phyloP scores from a whole-genome alignment of 352 stramenopile species.

The Phytopythium montanum region DNA sequence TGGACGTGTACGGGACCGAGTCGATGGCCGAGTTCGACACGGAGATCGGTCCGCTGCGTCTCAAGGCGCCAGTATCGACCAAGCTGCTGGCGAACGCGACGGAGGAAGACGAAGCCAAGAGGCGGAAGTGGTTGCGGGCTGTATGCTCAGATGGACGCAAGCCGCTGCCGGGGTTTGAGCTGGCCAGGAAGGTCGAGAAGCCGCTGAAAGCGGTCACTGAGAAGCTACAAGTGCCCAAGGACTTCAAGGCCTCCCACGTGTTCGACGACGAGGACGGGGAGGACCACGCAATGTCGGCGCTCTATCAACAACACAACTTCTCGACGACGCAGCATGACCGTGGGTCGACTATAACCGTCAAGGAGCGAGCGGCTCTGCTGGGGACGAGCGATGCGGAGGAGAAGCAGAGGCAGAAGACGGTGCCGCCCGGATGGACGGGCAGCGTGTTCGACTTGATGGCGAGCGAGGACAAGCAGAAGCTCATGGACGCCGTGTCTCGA shows the following conservation, averaged over 20 bases:
- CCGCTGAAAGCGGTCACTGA: constrained; percentile 34
- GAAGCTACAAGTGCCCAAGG: constrained; percentile 44
- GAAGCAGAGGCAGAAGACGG: background rate
- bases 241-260: constrained; percentile 41
- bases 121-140: constrained; percentile 8
- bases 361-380: constrained; percentile 41
- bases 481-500: constrained; percentile 35
- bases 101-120: constrained; percentile 12
- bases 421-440: background rate
- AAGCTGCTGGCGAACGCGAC: background rate
- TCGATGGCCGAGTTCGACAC: constrained; percentile 71
- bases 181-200: constrained; percentile 36
- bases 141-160: constrained; percentile 60
- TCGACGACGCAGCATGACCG: constrained; percentile 32
- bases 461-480: constrained; percentile 36
- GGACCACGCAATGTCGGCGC: constrained; percentile 12
- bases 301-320: constrained; percentile 65
- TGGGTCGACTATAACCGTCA: constrained; percentile 41
- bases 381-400: background rate
- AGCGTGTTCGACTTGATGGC: constrained; percentile 69
- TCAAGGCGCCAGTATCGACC: constrained; percentile 8
- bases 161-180: constrained; percentile 53
- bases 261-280: constrained; percentile 34
- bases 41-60: constrained; percentile 36
- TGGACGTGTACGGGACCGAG: constrained; percentile 72